Conservation (phyloP, 306 rosid genomes). For the Pterocarpus santalinus region DNA sequence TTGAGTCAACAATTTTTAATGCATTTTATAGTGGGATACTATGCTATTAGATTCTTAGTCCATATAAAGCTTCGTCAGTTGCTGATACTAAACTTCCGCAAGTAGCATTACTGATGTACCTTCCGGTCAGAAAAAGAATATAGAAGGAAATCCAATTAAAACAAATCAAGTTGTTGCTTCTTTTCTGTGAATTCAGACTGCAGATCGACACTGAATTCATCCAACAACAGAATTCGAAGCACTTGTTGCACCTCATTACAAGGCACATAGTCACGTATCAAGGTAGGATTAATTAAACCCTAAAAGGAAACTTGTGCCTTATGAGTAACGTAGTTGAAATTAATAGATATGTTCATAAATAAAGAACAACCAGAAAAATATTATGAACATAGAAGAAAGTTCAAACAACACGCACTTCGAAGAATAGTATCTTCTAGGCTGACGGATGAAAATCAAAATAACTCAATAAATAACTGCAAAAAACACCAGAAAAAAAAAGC, state of each 20-base stretch:
- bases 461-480: background rate
- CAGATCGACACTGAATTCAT: background rate
- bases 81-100: background rate
- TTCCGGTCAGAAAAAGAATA: background rate
- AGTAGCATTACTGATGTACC: background rate
- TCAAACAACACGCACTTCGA: background rate
- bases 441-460: background rate
- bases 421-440: background rate
- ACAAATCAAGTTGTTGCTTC: background rate
- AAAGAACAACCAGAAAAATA: background rate
- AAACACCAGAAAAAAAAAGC: background rate
- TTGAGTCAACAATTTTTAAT: background rate
- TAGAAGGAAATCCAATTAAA: background rate
- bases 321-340: background rate
- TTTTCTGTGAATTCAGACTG: background rate
- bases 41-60: background rate
- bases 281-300: background rate
- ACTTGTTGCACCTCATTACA: background rate
- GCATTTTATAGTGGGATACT: background rate
- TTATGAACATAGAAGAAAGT: background rate
- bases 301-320: background rate
- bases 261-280: slow-evolving; percentile 4
- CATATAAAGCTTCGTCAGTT: background rate
- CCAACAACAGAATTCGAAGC: background rate
- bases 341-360: background rate